These are phyloP conservation scores for Penicillium brasilianum DNA, from an alignment of 2,329 filamentous ascomycete genomes.

Conservation along the genomic window DNA sequence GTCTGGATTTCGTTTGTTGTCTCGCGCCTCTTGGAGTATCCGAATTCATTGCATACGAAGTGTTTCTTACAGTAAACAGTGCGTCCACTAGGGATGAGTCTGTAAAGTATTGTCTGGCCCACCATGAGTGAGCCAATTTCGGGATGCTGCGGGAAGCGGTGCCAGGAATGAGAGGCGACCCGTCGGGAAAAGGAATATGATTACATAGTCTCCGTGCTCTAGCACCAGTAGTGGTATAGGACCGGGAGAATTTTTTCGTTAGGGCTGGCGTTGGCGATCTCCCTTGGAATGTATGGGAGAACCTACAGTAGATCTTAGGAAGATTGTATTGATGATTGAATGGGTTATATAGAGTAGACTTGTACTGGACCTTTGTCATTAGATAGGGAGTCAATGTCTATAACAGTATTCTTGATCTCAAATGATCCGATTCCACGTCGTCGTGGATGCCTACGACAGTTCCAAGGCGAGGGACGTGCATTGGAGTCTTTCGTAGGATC, in stretches of 20 bases:
- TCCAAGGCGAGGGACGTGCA: slow-evolving; percentile 4
- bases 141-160: slow-evolving; percentile 27
- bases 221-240: too few species aligned
- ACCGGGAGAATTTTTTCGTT: background rate
- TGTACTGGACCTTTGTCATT: background rate
- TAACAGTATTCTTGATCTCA: too few species aligned
- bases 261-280: slow-evolving; percentile 2
- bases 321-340: background rate
- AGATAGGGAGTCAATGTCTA: too few species aligned
- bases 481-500: slow-evolving; percentile 3
- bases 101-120: background rate
- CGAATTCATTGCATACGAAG: background rate
- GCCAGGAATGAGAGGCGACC: slow-evolving; percentile 30
- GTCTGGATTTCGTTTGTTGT: background rate
- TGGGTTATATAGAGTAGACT: background rate
- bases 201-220: background rate
- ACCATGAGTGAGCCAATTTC: slow-evolving; percentile 22
- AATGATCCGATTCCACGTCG: background rate
- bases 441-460: slow-evolving; percentile 1
- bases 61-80: background rate
- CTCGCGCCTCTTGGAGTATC: background rate
- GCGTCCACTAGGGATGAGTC: too few species aligned
- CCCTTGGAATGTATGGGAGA: background rate
- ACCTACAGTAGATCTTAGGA: background rate
- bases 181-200: slow-evolving; percentile 25